Evolutionary conservation across 2,329 filamentous ascomycete genomes (phyloP).

Genomic region (Microdochium paspali): DNA sequence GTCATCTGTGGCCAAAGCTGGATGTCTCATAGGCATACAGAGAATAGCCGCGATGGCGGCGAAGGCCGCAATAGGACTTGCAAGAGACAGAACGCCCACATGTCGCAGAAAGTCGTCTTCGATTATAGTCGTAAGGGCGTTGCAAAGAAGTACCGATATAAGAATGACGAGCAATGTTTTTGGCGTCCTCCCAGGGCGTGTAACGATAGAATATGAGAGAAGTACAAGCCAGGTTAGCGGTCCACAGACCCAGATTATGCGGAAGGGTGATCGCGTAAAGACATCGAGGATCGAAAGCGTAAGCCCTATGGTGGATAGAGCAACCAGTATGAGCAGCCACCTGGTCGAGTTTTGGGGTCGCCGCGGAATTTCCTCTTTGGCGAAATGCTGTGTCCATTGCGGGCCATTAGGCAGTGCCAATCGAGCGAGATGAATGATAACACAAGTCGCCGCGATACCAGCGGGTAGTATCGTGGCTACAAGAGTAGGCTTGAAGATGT

Average conservation of each 20-base stretch:
- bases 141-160: constrained; percentile 20
- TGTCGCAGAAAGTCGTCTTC: constrained; percentile 20
- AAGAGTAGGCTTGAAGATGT: constrained; percentile 4
- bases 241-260: constrained; percentile 14
- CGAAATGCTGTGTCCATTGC: constrained; percentile 32
- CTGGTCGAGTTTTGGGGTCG: constrained; percentile 20
- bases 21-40: constrained; percentile 61
- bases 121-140: constrained; percentile 12
- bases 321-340: constrained; percentile 26
- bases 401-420: constrained; percentile 21
- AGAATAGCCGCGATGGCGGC: constrained; percentile 44
- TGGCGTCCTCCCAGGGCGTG: constrained; percentile 30
- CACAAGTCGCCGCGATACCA: constrained; percentile 16
- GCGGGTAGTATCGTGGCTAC: constrained; percentile 16
- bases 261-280: constrained; percentile 16
- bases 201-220: constrained; percentile 24
- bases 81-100: constrained; percentile 18
- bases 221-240: constrained; percentile 28
- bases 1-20: constrained; percentile 28
- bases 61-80: constrained; percentile 29
- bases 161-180: constrained; percentile 30
- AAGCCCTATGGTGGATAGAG: constrained; percentile 23
- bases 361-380: constrained; percentile 22
- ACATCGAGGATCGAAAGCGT: constrained; percentile 9
- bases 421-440: constrained; percentile 17